phyloP scores from a whole-genome alignment of 371 early-diverging fungal genomes.

The Apophysomyces elegans region DNA sequence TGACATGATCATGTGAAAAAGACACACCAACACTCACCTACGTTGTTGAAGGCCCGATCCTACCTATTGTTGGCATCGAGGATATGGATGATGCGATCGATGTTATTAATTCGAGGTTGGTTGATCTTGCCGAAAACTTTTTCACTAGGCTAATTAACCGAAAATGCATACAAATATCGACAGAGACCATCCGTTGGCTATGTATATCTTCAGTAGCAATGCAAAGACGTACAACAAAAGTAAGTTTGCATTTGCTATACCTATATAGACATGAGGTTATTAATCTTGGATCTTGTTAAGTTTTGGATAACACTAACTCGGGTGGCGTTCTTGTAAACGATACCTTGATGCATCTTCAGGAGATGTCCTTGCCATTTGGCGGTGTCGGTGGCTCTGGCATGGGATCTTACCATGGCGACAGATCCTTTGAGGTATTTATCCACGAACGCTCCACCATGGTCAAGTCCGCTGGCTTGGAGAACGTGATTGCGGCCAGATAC shows the following conservation, averaged over 20 bases:
- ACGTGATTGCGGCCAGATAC: slow-evolving; percentile 50
- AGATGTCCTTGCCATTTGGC: slow-evolving; percentile 78
- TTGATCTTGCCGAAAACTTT: too few relatives aligned
- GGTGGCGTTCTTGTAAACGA: slow-evolving; percentile 79
- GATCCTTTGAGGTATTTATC: slow-evolving; percentile 77
- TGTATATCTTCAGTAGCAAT: slow-evolving; percentile 64
- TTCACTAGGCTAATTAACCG: background rate
- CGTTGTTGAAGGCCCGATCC: slow-evolving; percentile 60
- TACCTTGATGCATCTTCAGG: slow-evolving; percentile 60
- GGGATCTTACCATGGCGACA: slow-evolving; percentile 82
- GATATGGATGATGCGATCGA: slow-evolving; percentile 77
- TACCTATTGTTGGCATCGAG: slow-evolving; percentile 73
- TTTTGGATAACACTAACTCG: slow-evolving; percentile 59
- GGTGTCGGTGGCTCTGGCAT: slow-evolving; percentile 85
- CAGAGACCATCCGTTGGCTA: slow-evolving; percentile 70
- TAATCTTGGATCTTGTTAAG: slow-evolving; percentile 15
- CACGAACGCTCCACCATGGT: slow-evolving; percentile 65
- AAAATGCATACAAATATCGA: background rate
- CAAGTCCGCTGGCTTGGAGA: slow-evolving; percentile 53
- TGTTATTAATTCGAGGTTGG: slow-evolving; percentile 37
- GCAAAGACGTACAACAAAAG: slow-evolving; percentile 36
- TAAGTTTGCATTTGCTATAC: slow-evolving; percentile 21
- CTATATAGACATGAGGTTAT: background rate
- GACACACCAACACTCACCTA: background rate
- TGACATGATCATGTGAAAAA: background rate